Conservation (phyloP, 2,329 filamentous ascomycete genomes). For the Fusarium sp. region DNA sequence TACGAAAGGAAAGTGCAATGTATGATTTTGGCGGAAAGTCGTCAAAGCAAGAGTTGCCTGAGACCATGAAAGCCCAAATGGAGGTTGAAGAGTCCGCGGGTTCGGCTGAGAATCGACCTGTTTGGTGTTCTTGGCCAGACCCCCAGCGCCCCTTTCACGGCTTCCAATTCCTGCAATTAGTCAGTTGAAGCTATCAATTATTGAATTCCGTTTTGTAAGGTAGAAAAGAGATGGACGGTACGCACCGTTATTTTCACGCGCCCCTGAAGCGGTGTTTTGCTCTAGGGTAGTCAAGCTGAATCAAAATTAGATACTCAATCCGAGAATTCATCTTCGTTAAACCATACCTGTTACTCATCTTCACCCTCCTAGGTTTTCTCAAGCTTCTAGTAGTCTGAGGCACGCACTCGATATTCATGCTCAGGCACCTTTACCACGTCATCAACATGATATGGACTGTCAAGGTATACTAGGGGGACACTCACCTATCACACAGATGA, state of each 20-base stretch:
- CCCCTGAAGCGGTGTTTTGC: neutral
- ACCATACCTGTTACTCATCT: slow-evolving; percentile 42
- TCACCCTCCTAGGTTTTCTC: slow-evolving; percentile 49
- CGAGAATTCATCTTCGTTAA: neutral
- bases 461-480: neutral
- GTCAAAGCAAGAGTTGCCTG: slow-evolving; percentile 52
- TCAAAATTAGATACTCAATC: neutral
- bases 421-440: slow-evolving; percentile 40
- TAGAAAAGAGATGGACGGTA: neutral
- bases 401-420: slow-evolving; percentile 44
- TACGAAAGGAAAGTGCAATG: slow-evolving; percentile 55
- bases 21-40: slow-evolving; percentile 50
- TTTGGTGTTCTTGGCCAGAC: neutral
- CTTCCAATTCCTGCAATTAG: neutral
- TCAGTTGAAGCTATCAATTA: neutral
- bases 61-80: slow-evolving; percentile 55
- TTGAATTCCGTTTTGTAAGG: too few species aligned
- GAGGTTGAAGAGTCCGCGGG: slow-evolving; percentile 25
- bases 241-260: neutral
- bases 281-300: slow-evolving; percentile 1
- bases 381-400: slow-evolving; percentile 47
- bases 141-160: neutral
- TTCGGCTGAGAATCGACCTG: neutral
- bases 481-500: slow-evolving; percentile 47
- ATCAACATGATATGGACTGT: neutral